phyloP scores from a whole-genome alignment of 2,329 filamentous ascomycete genomes.

The Colletotrichum siamense region DNA sequence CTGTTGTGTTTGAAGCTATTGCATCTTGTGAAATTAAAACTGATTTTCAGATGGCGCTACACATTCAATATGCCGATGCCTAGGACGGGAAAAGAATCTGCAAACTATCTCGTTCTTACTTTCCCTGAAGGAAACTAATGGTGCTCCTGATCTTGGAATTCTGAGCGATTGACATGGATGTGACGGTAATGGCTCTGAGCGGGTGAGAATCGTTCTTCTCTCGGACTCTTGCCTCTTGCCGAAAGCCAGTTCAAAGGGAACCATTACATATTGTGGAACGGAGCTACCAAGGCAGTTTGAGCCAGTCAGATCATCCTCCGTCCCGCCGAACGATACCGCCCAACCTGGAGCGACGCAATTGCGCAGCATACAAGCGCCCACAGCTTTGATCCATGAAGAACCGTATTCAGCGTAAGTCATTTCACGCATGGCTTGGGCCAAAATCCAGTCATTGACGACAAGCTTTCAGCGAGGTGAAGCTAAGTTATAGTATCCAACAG shows the following conservation, averaged over 20 bases:
- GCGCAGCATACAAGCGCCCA: too few relatives aligned
- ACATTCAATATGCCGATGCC: background rate
- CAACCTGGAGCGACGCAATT: too few relatives aligned
- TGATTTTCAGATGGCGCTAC: background rate
- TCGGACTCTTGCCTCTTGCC: background rate
- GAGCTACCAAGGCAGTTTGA: background rate
- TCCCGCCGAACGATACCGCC: too few relatives aligned
- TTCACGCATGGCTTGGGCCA: too few relatives aligned
- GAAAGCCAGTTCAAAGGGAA: background rate
- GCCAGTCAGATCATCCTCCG: background rate
- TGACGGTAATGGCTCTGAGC: background rate
- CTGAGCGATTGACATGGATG: background rate
- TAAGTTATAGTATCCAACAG: background rate
- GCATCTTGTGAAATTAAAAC: background rate
- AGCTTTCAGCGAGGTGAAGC: background rate
- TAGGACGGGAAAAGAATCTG: background rate
- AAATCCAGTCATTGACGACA: background rate
- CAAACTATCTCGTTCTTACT: background rate
- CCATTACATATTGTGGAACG: background rate
- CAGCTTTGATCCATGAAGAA: too few relatives aligned
- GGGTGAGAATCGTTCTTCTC: background rate
- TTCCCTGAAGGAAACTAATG: background rate
- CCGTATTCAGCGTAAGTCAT: too few relatives aligned
- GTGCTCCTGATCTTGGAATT: background rate
- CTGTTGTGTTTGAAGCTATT: background rate